Percentiles rank a stretch among this genome's conserved stretches.
Conservation (phyloP, 345 rosid species). For the Hirschfeldia incana region DNA sequence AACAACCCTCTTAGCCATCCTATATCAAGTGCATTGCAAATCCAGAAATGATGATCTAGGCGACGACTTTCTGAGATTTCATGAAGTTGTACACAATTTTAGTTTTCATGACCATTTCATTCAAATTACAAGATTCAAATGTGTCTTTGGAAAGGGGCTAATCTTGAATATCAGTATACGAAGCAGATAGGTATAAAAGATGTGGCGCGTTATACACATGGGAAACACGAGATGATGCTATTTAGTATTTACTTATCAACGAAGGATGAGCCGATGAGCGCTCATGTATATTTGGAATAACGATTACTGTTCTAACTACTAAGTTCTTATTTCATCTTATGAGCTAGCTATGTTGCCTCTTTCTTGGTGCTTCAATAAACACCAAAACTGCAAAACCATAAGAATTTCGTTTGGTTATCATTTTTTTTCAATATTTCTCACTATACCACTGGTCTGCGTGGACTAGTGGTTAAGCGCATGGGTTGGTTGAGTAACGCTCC, state of each 20-base stretch:
- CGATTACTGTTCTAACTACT: background rate
- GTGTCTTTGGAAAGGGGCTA: background rate
- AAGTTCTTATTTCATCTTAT: background rate
- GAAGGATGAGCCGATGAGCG: background rate
- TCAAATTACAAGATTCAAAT: background rate
- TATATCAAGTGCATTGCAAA: background rate
- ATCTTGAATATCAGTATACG: background rate
- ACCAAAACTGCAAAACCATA: background rate
- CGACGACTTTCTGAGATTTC: background rate
- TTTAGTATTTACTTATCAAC: background rate
- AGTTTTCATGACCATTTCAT: background rate
- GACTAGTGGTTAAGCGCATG: background rate
- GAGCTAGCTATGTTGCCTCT: slow-evolving; percentile 1
- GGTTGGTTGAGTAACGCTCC: background rate
- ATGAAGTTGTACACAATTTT: background rate
- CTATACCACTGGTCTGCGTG: background rate
- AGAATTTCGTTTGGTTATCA: background rate
- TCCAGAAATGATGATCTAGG: slow-evolving; percentile 2
- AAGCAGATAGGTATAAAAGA: too few relatives aligned
- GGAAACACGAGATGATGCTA: background rate
- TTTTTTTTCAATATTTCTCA: background rate
- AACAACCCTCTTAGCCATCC: background rate
- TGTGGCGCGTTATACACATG: background rate
- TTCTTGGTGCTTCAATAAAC: background rate
- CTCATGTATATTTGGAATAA: slow-evolving; percentile 4